Percentiles rank a stretch among this genome's conserved stretches.
phyloP scores from a whole-genome alignment of 106 monocot species.

The Amphibolis antarctica region DNA sequence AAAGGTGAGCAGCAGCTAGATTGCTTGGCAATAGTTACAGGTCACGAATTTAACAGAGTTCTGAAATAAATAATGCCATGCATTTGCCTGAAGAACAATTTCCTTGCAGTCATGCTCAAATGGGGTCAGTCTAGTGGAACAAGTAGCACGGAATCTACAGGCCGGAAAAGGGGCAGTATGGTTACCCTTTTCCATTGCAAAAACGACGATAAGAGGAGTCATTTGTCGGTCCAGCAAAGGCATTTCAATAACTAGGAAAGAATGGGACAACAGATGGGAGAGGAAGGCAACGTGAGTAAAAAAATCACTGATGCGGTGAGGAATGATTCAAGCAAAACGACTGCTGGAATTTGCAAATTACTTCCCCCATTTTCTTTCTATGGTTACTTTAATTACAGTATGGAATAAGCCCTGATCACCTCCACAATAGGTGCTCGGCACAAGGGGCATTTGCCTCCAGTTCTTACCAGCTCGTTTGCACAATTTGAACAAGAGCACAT shows the following conservation, averaged over 20 bases:
- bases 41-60: too few relatives aligned
- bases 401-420: slow-evolving; percentile 90
- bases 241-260: neutral
- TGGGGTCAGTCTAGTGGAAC: too few relatives aligned
- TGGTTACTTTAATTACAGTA: slow-evolving; percentile 35
- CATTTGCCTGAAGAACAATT: too few relatives aligned
- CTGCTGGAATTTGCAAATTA: neutral
- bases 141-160: too few relatives aligned
- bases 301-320: neutral
- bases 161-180: neutral
- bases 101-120: too few relatives aligned
- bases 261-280: neutral
- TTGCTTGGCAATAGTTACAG: too few relatives aligned
- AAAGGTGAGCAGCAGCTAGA: too few relatives aligned
- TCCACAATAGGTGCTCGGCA: slow-evolving; percentile 95
- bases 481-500: slow-evolving; percentile 96
- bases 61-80: too few relatives aligned
- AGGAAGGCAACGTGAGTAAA: neutral
- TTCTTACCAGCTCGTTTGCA: slow-evolving; percentile 69
- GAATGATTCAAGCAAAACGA: slow-evolving; percentile 1
- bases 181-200: neutral
- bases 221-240: neutral
- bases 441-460: slow-evolving; percentile 83
- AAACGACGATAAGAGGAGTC: neutral
- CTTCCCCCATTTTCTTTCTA: neutral